Evolutionary conservation across 2,329 filamentous ascomycete genomes (phyloP).

Genomic region (Spiromastix sp.): DNA sequence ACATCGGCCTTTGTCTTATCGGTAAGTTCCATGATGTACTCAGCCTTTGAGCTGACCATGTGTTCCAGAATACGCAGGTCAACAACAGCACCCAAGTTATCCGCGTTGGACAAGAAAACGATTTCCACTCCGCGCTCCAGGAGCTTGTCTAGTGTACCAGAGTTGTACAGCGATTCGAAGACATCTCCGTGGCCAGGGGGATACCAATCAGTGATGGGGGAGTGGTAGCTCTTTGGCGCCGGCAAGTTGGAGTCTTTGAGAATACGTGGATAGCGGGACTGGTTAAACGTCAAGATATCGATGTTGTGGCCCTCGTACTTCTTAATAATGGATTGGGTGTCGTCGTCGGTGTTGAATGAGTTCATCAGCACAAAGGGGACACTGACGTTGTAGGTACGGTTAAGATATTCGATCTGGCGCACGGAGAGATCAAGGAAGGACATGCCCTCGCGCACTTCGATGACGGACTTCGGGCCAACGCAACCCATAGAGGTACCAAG

Average conservation of each 20-base stretch:
- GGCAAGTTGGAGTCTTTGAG: constrained; percentile 97
- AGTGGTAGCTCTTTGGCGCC: constrained; percentile 80
- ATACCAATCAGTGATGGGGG: constrained; percentile 93
- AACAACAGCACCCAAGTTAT: constrained; percentile 96
- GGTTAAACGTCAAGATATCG: constrained; percentile 99
- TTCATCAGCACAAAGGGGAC: constrained; percentile 99
- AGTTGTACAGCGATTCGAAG: constrained; percentile 99
- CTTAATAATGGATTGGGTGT: constrained; percentile 99
- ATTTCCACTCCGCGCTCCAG: constrained; percentile 92
- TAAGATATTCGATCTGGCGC: constrained; percentile 97
- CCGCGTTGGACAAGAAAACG: constrained; percentile 97
- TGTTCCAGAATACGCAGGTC: constrained; percentile 97
- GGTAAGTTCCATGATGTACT: constrained; percentile 99
- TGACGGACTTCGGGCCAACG: constrained; percentile 97
- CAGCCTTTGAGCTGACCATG: constrained; percentile 94
- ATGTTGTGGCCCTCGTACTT: constrained; percentile 99
- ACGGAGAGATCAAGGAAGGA: constrained; percentile 98
- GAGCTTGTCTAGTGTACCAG: constrained; percentile 92
- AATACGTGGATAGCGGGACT: constrained; percentile 95
- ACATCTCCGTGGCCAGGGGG: constrained; percentile 98
- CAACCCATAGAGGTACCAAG: constrained; percentile 99
- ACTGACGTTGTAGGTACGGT: constrained; percentile 94
- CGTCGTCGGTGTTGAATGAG: constrained; percentile 99
- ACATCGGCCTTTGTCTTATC: constrained; percentile 99
- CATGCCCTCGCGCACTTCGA: constrained; percentile 99